These are phyloP conservation scores for Oryza coarctata DNA, from an alignment of 176 grass and related monocot genomes.

Conservation along the genomic window DNA sequence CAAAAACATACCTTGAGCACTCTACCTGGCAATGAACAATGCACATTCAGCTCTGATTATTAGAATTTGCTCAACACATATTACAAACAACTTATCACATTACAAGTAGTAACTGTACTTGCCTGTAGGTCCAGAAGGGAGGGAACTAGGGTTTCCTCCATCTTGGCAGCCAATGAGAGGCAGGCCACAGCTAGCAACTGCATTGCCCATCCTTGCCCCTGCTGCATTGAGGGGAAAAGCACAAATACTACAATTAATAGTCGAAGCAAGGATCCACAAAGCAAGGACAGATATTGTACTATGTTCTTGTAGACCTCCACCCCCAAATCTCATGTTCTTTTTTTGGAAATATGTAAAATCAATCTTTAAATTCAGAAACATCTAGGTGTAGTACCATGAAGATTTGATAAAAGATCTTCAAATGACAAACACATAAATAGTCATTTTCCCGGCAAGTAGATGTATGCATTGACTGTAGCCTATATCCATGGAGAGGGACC, in stretches of 20 bases:
- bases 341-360: slow-evolving; percentile 8
- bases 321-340: slow-evolving; percentile 20
- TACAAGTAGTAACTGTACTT: slow-evolving; percentile 31
- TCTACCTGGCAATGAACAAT: slow-evolving; percentile 62
- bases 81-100: neutral
- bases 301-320: slow-evolving; percentile 28
- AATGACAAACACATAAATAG: slow-evolving; percentile 14
- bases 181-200: slow-evolving; percentile 89
- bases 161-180: slow-evolving; percentile 92
- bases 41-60: neutral
- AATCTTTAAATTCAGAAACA: slow-evolving; percentile 12
- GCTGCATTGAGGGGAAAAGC: slow-evolving; percentile 39
- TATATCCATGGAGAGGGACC: neutral
- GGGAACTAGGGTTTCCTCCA: slow-evolving; percentile 90
- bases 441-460: neutral
- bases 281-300: slow-evolving; percentile 31
- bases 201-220: slow-evolving; percentile 94
- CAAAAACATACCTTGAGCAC: slow-evolving; percentile 60
- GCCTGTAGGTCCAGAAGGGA: slow-evolving; percentile 87
- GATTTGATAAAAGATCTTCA: slow-evolving; percentile 28
- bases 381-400: slow-evolving; percentile 27
- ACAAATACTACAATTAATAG: slow-evolving; percentile 42
- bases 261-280: slow-evolving; percentile 38
- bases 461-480: slow-evolving; percentile 16
- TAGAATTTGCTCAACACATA: neutral